A percentile compares a stretch with the other conserved stretches of the same genome.
These are phyloP conservation scores for Pseudomonodictys pantanalensis DNA, from an alignment of 495 filamentous ascomycete genomes.

Conservation along the genomic window DNA sequence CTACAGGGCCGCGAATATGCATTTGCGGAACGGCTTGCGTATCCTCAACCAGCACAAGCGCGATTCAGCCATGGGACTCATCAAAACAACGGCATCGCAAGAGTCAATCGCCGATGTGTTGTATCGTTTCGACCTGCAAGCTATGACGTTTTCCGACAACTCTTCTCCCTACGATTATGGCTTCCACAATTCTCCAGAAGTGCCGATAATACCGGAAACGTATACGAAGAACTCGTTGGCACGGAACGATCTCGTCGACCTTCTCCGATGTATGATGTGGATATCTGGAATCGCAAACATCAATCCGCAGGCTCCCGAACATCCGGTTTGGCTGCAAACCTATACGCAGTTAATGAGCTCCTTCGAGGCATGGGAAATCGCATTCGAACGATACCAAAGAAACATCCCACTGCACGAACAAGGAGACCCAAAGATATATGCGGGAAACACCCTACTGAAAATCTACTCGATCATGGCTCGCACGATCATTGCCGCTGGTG, in stretches of 20 bases:
- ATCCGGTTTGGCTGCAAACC: slow-evolving; percentile 13
- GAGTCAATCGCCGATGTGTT: slow-evolving; percentile 25
- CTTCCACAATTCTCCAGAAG: slow-evolving; percentile 17
- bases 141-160: slow-evolving; percentile 35
- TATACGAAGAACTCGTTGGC: slow-evolving; percentile 20
- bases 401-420: slow-evolving; percentile 16
- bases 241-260: slow-evolving; percentile 27
- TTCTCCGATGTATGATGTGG: slow-evolving; percentile 34
- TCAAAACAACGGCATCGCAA: slow-evolving; percentile 1
- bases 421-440: slow-evolving; percentile 28
- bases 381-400: slow-evolving; percentile 26
- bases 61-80: not conserved
- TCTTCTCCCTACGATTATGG: slow-evolving; percentile 30
- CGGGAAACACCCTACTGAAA: slow-evolving; percentile 30
- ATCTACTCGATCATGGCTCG: slow-evolving; percentile 24
- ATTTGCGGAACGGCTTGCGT: slow-evolving; percentile 30
- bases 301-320: slow-evolving; percentile 14
- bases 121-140: slow-evolving; percentile 32
- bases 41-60: slow-evolving; percentile 27
- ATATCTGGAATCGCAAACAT: slow-evolving; percentile 26
- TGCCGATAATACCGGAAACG: slow-evolving; percentile 11
- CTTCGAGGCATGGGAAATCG: slow-evolving; percentile 14
- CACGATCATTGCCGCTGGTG: slow-evolving; percentile 15
- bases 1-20: slow-evolving; percentile 32
- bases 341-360: slow-evolving; percentile 22